Conservation (phyloP, 2,329 filamentous ascomycete genomes). For the Botrytis porri region DNA sequence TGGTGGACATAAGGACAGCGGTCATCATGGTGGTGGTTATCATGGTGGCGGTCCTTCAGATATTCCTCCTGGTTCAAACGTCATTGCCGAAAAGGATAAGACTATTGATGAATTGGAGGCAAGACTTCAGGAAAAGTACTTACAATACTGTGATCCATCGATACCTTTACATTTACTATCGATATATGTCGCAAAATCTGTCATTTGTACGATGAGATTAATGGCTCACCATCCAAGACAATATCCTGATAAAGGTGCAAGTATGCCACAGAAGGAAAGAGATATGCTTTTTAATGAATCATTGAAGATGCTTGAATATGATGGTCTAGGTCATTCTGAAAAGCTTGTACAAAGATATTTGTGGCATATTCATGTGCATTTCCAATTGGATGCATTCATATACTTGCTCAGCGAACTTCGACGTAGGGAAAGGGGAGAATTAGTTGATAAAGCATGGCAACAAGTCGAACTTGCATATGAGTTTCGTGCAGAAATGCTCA, state of each 20-base stretch:
- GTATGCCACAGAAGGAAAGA: constrained; percentile 37
- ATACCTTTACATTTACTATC: constrained; percentile 41
- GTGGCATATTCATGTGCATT: constrained; percentile 40
- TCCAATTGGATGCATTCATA: constrained; percentile 40
- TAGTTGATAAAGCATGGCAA: constrained; percentile 37
- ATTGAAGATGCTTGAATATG: constrained; percentile 41
- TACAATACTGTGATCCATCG: constrained; percentile 44
- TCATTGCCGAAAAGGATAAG: constrained; percentile 31
- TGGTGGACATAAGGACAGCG: neutral
- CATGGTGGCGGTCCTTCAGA: neutral
- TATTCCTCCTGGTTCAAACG: constrained; percentile 11
- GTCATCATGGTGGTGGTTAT: neutral
- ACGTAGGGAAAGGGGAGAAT: constrained; percentile 32
- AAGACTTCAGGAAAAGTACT: constrained; percentile 42
- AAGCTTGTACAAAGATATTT: constrained; percentile 35
- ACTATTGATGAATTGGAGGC: constrained; percentile 35
- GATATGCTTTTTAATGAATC: constrained; percentile 39
- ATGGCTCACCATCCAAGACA: constrained; percentile 38
- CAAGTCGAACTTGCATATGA: constrained; percentile 35
- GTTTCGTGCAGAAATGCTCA: constrained; percentile 34
- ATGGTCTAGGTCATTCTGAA: constrained; percentile 35
- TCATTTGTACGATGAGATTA: constrained; percentile 36
- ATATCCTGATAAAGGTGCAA: constrained; percentile 34
- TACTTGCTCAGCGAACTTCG: constrained; percentile 39
- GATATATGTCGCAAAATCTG: constrained; percentile 33